phyloP scores from a whole-genome alignment of 306 rosid genomes.

The Vigna unguiculata region DNA sequence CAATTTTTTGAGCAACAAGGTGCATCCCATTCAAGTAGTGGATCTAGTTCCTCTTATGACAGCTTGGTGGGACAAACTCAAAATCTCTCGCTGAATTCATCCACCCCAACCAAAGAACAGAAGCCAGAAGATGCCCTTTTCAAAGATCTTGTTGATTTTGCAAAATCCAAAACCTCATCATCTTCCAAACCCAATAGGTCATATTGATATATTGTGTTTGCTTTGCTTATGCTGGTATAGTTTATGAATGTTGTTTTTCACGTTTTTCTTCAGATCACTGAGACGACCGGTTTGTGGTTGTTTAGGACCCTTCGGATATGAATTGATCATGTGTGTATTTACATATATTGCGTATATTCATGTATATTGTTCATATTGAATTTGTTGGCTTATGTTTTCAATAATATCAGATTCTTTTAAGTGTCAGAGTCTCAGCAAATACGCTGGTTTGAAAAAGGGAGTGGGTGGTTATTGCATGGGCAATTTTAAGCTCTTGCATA shows the following conservation, averaged over 20 bases:
- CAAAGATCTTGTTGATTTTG: conserved; percentile 87
- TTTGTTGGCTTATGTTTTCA: conserved; percentile 43
- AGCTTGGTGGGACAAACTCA: conserved; percentile 77
- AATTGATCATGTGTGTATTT: conserved; percentile 51
- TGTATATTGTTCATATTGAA: conserved; percentile 52
- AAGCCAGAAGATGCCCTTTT: conserved; percentile 85
- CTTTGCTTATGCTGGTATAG: conserved; percentile 46
- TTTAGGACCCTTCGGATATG: conserved; percentile 54
- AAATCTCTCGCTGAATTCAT: conserved; percentile 72
- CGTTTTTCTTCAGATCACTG: conserved; percentile 48
- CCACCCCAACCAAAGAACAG: conserved; percentile 65
- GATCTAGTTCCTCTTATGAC: conserved; percentile 73
- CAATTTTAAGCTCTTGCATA: conserved; percentile 25
- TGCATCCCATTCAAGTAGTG: conserved; percentile 54
- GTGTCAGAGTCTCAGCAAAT: conserved; percentile 26
- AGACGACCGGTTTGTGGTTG: conserved; percentile 53
- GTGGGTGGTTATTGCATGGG: conserved; percentile 6
- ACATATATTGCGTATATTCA: conserved; percentile 66
- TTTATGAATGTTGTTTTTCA: conserved; percentile 48
- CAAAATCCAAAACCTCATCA: conserved; percentile 83
- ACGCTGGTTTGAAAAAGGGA: not conserved
- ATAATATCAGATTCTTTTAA: conserved; percentile 43
- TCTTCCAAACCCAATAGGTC: conserved; percentile 76
- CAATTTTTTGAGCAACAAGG: conserved; percentile 75
- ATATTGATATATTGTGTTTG: conserved; percentile 53